These are phyloP conservation scores for Cudoniella acicularis DNA, from an alignment of 495 filamentous ascomycete genomes.

Conservation along the genomic window DNA sequence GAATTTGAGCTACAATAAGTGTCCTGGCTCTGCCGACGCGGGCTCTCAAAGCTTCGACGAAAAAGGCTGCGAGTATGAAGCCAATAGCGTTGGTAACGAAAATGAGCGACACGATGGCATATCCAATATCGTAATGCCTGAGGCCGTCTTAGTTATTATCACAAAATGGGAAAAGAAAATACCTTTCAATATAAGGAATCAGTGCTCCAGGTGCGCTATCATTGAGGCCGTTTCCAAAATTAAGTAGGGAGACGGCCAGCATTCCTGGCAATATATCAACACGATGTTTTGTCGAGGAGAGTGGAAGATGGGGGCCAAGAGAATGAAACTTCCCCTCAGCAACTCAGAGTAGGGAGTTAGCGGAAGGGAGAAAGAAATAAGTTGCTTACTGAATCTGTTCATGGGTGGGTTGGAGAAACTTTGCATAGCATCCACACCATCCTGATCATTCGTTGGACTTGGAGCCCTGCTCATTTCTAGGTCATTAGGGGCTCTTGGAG, in stretches of 20 bases:
- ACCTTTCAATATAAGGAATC: constrained; percentile 66
- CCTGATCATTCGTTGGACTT: constrained; percentile 35
- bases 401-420: constrained; percentile 50
- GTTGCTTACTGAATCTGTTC: constrained; percentile 50
- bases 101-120: constrained; percentile 71
- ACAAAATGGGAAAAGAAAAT: constrained; percentile 1
- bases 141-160: constrained; percentile 15
- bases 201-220: constrained; percentile 68
- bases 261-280: no score
- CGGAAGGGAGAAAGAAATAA: no score
- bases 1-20: constrained; percentile 52
- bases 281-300: no score
- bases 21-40: constrained; percentile 61
- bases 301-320: no score
- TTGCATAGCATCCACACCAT: constrained; percentile 40
- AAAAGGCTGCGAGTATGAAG: constrained; percentile 68
- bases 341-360: no score
- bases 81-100: constrained; percentile 77
- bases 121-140: constrained; percentile 64
- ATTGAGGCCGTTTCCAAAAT: constrained; percentile 54
- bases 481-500: constrained; percentile 43
- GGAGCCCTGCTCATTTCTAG: constrained; percentile 50
- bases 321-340: no score
- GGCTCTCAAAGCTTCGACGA: constrained; percentile 53
- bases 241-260: constrained; percentile 44